phyloP scores from a whole-genome alignment of 169 alveolate species.

The Theileria sp. region DNA sequence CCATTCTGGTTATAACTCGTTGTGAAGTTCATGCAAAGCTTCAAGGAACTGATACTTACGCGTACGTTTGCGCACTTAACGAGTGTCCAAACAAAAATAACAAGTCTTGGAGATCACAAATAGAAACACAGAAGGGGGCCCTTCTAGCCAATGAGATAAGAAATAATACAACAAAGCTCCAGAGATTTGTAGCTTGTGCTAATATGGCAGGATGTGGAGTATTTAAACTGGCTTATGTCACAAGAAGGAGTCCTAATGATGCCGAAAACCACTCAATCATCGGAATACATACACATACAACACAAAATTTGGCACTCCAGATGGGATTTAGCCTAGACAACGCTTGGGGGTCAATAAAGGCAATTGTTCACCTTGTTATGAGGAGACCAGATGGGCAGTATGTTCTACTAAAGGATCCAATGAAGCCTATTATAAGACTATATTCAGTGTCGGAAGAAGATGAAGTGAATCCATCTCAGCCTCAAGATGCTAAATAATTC shows the following conservation, averaged over 20 bases:
- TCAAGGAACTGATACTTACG: constrained; percentile 69
- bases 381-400: constrained; percentile 86
- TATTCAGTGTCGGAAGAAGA: constrained; percentile 84
- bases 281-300: constrained; percentile 84
- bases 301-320: constrained; percentile 85
- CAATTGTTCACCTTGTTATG: constrained; percentile 74
- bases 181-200: constrained; percentile 86
- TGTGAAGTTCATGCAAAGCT: constrained; percentile 80
- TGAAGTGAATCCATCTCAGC: constrained; percentile 32
- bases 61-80: constrained; percentile 81
- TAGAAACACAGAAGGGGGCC: constrained; percentile 86
- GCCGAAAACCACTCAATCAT: constrained; percentile 80
- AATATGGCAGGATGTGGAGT: constrained; percentile 85
- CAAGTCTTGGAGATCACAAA: constrained; percentile 84
- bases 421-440: constrained; percentile 82
- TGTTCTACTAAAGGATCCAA: constrained; percentile 85
- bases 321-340: constrained; percentile 86
- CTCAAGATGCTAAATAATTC: neutral
- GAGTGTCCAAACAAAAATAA: constrained; percentile 80
- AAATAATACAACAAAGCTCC: constrained; percentile 84
- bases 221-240: constrained; percentile 82
- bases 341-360: constrained; percentile 87
- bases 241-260: constrained; percentile 82
- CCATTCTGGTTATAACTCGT: constrained; percentile 67
- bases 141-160: constrained; percentile 84